A percentile compares a stretch with the other conserved stretches of the same genome.
phyloP scores from a whole-genome alignment of 1,284 basidiomycete species.

The Psilocybe mexicana region DNA sequence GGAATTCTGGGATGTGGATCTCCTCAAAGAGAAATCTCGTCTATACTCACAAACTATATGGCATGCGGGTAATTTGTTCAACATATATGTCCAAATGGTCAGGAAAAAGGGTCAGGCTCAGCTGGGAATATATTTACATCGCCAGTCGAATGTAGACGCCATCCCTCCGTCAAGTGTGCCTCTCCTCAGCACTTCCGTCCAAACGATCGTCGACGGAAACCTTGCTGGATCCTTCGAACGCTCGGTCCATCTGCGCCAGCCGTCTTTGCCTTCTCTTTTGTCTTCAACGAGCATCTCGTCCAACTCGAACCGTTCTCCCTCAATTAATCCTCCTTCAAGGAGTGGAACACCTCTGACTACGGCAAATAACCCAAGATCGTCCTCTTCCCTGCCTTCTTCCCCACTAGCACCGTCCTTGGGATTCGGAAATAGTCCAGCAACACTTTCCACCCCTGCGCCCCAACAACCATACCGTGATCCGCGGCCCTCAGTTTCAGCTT shows the following conservation, averaged over 20 bases:
- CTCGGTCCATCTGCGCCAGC: slow-evolving; percentile 17
- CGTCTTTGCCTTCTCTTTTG: slow-evolving; percentile 28
- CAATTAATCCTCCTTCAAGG: slow-evolving; percentile 42
- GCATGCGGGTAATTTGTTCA: slow-evolving; percentile 80
- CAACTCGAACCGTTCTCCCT: slow-evolving; percentile 37
- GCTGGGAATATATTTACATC: slow-evolving; percentile 88
- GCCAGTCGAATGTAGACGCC: slow-evolving; percentile 76
- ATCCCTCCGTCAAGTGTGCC: slow-evolving; percentile 50
- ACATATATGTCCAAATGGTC: slow-evolving; percentile 84
- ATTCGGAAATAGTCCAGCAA: slow-evolving; percentile 33
- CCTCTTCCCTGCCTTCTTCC: slow-evolving; percentile 27
- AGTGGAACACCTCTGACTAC: slow-evolving; percentile 41
- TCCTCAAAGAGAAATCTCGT: slow-evolving; percentile 82
- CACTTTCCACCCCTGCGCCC: slow-evolving; percentile 42
- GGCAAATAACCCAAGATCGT: slow-evolving; percentile 24
- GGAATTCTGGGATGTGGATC: slow-evolving; percentile 89
- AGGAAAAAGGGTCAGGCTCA: slow-evolving; percentile 61
- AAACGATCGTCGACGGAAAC: slow-evolving; percentile 6
- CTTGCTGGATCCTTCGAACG: slow-evolving; percentile 11
- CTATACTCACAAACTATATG: slow-evolving; percentile 77
- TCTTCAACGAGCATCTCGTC: slow-evolving; percentile 11
- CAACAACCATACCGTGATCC: slow-evolving; percentile 75
- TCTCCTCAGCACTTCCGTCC: slow-evolving; percentile 12
- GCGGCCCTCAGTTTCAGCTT: slow-evolving; percentile 66
- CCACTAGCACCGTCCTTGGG: slow-evolving; percentile 18